These are phyloP conservation scores for Colletotrichum tamarilloi DNA, from an alignment of 2,329 filamentous ascomycete genomes.

Conservation along the genomic window DNA sequence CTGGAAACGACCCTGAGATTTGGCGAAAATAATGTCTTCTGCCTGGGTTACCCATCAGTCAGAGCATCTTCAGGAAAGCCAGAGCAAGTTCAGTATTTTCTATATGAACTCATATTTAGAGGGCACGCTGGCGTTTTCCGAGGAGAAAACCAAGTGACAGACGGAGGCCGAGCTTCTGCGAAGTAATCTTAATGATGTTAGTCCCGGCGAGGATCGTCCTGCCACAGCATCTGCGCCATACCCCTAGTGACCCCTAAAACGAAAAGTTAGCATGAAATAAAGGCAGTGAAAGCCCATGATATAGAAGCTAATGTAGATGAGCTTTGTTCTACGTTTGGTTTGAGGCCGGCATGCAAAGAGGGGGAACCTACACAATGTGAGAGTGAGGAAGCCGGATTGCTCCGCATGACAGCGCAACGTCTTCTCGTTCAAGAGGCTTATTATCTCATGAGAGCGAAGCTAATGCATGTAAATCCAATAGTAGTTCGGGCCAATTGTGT, in stretches of 20 bases:
- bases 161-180: neutral
- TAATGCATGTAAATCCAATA: neutral
- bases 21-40: neutral
- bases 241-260: neutral
- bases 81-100: neutral
- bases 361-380: neutral
- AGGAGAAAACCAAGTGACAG: neutral
- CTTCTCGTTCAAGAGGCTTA: neutral
- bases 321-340: neutral
- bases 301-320: neutral
- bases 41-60: neutral
- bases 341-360: neutral
- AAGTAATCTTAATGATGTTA: neutral
- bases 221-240: neutral
- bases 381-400: neutral
- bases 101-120: neutral
- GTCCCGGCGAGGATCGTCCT: neutral
- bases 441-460: neutral
- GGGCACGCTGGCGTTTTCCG: neutral
- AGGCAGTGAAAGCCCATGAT: neutral
- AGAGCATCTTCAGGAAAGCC: neutral
- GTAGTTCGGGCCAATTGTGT: neutral
- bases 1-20: neutral
- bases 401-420: neutral
- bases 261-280: neutral